These are phyloP conservation scores for Leavenworthia alabamica DNA, from an alignment of 345 rosid species.

Conservation along the genomic window DNA sequence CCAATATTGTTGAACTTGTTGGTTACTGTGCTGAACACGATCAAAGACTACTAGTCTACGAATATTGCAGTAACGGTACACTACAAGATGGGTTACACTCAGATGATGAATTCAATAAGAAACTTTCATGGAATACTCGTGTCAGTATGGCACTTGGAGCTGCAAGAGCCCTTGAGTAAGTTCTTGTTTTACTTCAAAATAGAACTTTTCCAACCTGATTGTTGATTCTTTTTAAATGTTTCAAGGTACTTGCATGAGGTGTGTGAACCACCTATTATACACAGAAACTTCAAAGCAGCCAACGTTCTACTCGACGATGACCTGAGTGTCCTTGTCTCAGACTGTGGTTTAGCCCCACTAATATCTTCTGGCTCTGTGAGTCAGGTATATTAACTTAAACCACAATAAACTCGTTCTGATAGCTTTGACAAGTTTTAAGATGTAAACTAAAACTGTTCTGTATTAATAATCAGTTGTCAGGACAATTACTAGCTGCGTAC, in stretches of 20 bases:
- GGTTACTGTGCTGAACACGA: slow-evolving; percentile 97
- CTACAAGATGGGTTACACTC: slow-evolving; percentile 77
- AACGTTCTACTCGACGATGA: slow-evolving; percentile 89
- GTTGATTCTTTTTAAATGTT: slow-evolving; percentile 3
- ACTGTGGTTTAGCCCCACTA: slow-evolving; percentile 84
- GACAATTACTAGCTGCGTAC: slow-evolving; percentile 67
- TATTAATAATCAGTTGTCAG: slow-evolving; percentile 67
- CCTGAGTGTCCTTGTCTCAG: slow-evolving; percentile 67
- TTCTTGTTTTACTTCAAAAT: slow-evolving; percentile 10
- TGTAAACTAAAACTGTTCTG: slow-evolving; percentile 19
- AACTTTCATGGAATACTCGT: slow-evolving; percentile 75
- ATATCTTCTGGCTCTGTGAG: slow-evolving; percentile 84
- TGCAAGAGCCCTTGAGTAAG: slow-evolving; percentile 95
- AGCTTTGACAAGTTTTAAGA: background rate
- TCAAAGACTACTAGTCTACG: slow-evolving; percentile 80
- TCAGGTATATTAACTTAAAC: slow-evolving; percentile 52
- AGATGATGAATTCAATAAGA: slow-evolving; percentile 64
- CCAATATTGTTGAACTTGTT: slow-evolving; percentile 75
- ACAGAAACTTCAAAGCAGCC: slow-evolving; percentile 82
- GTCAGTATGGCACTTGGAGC: slow-evolving; percentile 87
- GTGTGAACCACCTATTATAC: slow-evolving; percentile 81
- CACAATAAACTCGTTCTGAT: background rate
- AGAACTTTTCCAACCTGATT: background rate
- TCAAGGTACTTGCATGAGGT: slow-evolving; percentile 88
- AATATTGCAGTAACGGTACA: slow-evolving; percentile 80